Percentiles rank a stretch among this genome's conserved stretches.
These are phyloP conservation scores for Tubosaeta brunneosetosa DNA, from an alignment of 768 basidiomycete species.

Conservation along the genomic window DNA sequence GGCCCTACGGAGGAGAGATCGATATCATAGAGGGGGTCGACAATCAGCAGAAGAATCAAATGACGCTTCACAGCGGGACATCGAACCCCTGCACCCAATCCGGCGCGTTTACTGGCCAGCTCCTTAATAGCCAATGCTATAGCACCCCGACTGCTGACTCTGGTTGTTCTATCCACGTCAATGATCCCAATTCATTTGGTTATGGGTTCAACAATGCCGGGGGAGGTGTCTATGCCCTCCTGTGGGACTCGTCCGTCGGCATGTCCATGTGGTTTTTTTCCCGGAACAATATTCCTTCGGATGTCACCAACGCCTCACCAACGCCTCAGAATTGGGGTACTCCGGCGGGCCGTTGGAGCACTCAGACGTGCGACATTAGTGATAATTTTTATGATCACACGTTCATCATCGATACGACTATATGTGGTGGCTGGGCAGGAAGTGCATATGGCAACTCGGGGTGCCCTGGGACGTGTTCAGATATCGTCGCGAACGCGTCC, in stretches of 20 bases:
- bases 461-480: slow-evolving; percentile 41
- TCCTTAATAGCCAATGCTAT: slow-evolving; percentile 33
- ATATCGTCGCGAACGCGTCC: slow-evolving; percentile 48
- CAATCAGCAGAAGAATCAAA: slow-evolving; percentile 51
- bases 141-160: slow-evolving; percentile 38
- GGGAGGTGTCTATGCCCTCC: slow-evolving; percentile 55
- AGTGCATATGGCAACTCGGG: slow-evolving; percentile 26
- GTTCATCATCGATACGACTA: slow-evolving; percentile 39
- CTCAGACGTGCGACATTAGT: slow-evolving; percentile 43
- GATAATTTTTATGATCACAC: slow-evolving; percentile 47
- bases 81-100: slow-evolving; percentile 28
- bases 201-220: slow-evolving; percentile 26
- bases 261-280: slow-evolving; percentile 56
- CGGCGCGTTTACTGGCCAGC: slow-evolving; percentile 17
- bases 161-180: slow-evolving; percentile 47
- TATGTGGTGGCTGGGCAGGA: slow-evolving; percentile 34
- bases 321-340: slow-evolving; percentile 46
- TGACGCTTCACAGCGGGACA: slow-evolving; percentile 57
- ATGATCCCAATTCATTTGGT: slow-evolving; percentile 38
- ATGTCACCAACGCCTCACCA: slow-evolving; percentile 41
- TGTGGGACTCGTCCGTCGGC: slow-evolving; percentile 44
- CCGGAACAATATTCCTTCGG: slow-evolving; percentile 44
- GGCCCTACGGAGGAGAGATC: slow-evolving; percentile 58
- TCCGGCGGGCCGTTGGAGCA: slow-evolving; percentile 49
- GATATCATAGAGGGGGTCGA: slow-evolving; percentile 76